Evolutionary conservation across 192 early-diverging fungal species (phyloP).

Genomic region (Hyaloraphidium curvatum): DNA sequence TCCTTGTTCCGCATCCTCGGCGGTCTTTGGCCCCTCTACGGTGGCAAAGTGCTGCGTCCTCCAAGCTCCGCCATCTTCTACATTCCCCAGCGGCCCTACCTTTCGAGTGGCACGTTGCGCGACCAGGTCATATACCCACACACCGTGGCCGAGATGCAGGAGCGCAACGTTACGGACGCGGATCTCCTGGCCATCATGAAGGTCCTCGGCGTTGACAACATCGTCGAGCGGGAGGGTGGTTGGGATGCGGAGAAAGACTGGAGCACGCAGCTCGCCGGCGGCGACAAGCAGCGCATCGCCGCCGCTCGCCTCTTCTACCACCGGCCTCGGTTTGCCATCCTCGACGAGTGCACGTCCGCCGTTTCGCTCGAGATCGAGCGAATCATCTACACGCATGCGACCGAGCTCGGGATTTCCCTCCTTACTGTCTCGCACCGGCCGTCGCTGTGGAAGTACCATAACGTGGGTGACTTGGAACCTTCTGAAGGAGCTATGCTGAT

Average conservation of each 20-base stretch:
- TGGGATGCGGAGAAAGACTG: constrained; percentile 73
- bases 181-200: constrained; percentile 59
- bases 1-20: constrained; percentile 91
- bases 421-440: constrained; percentile 91
- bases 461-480: no score
- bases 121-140: constrained; percentile 78
- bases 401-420: constrained; percentile 64
- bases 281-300: constrained; percentile 87
- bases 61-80: constrained; percentile 63
- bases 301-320: constrained; percentile 98
- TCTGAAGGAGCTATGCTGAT: no score
- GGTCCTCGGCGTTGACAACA: constrained; percentile 57
- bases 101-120: constrained; percentile 79
- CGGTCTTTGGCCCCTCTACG: constrained; percentile 91
- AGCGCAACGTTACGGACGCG: constrained; percentile 47
- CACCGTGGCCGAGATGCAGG: constrained; percentile 56
- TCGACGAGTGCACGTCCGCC: constrained; percentile 29
- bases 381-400: constrained; percentile 22
- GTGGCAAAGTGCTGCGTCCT: constrained; percentile 20
- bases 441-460: constrained; percentile 94
- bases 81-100: constrained; percentile 95
- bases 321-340: constrained; percentile 78
- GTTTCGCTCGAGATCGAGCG: not conserved
- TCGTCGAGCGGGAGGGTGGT: constrained; percentile 82
- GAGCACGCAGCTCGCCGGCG: constrained; percentile 71